Percentiles rank a stretch among this genome's conserved stretches.
These are phyloP conservation scores for Apiotrichum mycotoxinovorans DNA, from an alignment of 1,284 basidiomycete genomes.

Conservation along the genomic window DNA sequence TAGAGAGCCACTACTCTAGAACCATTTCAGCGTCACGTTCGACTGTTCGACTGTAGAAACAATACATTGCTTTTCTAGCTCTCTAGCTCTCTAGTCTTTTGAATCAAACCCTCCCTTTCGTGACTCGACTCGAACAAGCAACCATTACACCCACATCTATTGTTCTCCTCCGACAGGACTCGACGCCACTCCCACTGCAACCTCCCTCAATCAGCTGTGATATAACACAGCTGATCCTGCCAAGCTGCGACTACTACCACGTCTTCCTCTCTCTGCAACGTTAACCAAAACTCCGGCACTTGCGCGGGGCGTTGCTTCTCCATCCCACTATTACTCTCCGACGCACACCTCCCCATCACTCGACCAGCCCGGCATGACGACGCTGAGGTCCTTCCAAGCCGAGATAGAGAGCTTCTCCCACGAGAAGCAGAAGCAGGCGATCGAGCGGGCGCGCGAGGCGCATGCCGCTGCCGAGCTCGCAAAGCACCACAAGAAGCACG, in stretches of 20 bases:
- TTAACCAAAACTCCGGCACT: conserved; percentile 1
- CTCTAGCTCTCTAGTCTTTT: too few species aligned
- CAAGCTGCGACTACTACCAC: background rate
- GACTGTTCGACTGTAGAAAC: too few species aligned
- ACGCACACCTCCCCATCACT: background rate
- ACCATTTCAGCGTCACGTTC: too few species aligned
- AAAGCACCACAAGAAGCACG: conserved; percentile 37
- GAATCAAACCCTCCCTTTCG: too few species aligned
- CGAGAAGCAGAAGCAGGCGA: conserved; percentile 40
- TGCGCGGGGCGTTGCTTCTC: background rate
- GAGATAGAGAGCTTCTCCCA: conserved; percentile 47
- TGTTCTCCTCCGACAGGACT: background rate
- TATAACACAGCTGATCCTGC: background rate
- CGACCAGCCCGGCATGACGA: conserved; percentile 34
- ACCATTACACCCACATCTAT: too few species aligned
- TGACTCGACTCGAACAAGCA: too few species aligned
- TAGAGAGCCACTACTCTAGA: too few species aligned
- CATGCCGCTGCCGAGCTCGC: conserved; percentile 42
- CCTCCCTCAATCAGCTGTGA: background rate
- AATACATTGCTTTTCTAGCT: too few species aligned
- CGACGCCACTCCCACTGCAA: background rate
- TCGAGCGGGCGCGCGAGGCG: conserved; percentile 38
- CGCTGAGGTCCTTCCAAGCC: conserved; percentile 48
- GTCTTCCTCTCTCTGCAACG: background rate
- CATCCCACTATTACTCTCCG: background rate